Evolutionary conservation across 2,329 filamentous ascomycete genomes (phyloP), one percentile per base, ranked within the genome.

Genomic region (Fusarium brachygibbosum): DNA sequence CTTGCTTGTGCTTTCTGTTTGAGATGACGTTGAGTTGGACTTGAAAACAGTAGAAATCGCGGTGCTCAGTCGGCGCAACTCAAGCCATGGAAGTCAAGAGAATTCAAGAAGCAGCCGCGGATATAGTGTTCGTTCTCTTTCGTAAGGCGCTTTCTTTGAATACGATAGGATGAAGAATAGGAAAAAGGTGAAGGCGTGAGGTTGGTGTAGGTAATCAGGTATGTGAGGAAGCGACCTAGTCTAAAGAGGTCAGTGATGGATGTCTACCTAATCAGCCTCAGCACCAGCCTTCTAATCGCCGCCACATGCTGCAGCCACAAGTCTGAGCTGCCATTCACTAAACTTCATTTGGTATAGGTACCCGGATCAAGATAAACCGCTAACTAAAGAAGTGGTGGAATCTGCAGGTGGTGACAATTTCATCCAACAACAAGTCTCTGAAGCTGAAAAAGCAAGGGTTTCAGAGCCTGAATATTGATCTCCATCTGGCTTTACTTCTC

Each of bases 171-270:
- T 59, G 60, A 59, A 46, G 68, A 49, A 56, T 42, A 42, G n/a
- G n/a, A 28, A 64, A 48, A 48, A 59, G 66, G 58, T 57, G 49
- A 49, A 61, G 48, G 66, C 34, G 32, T 46, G 14, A 54, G 57
- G 49, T 50, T 64, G 55, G 58, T 66, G 58, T 61, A 66, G 56
- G 58, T 61, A 66, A 58, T 55, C n/a, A n/a, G n/a, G n/a, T 72
- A 66, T 58, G 45, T 58, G 44, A 67, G 46, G 29, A n/a, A 53
- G 55, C 62, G 29, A 28, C 34, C 57, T 55, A n/a, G n/a, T n/a
- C n/a, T n/a, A 66, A 55, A 72, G 68, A 71, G 62, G 66, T 66
- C 64, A 35, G 61, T 52, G 58, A 58, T 57, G 49, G 58, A 32
- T 35, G n/a, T n/a, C n/a, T n/a, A n/a, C n/a, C n/a, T n/a, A 50